Evolutionary conservation across 73 alveolate species (phyloP).

Genomic region (Blepharisma stoltei): DNA sequence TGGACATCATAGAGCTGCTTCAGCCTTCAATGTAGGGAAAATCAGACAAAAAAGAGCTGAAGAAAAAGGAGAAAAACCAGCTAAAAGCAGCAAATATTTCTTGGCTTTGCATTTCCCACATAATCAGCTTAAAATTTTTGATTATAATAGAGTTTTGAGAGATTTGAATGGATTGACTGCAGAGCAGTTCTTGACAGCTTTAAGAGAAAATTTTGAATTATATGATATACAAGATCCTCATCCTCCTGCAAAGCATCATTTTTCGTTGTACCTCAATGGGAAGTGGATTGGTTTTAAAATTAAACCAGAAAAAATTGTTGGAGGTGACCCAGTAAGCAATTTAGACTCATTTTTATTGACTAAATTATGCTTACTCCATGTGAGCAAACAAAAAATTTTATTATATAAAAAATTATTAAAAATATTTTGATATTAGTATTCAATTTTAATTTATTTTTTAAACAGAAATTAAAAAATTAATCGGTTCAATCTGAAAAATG

Average conservation of each 20-base stretch:
- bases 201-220: conserved; percentile 35
- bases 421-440: no score
- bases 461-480: no score
- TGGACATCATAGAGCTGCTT: conserved; percentile 84
- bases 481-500: no score
- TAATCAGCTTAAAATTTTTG: conserved; percentile 51
- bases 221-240: conserved; percentile 31
- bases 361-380: conserved; percentile 13
- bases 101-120: conserved; percentile 64
- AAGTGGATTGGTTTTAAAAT: conserved; percentile 46
- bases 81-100: conserved; percentile 34
- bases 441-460: no score
- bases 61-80: conserved; percentile 36
- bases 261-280: conserved; percentile 39
- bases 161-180: conserved; percentile 41
- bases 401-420: no score
- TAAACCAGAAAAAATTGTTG: conserved; percentile 41
- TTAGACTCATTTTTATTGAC: conserved; percentile 45
- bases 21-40: conserved; percentile 68
- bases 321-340: conserved; percentile 34
- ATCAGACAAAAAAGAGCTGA: conserved; percentile 51
- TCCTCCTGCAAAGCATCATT: conserved; percentile 38
- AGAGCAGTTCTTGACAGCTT: conserved; percentile 34
- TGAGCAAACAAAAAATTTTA: no score
- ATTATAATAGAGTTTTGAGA: conserved; percentile 59